phyloP scores from a whole-genome alignment of 108 stramenopile genomes.

The Cylindrotheca fusiformis region DNA sequence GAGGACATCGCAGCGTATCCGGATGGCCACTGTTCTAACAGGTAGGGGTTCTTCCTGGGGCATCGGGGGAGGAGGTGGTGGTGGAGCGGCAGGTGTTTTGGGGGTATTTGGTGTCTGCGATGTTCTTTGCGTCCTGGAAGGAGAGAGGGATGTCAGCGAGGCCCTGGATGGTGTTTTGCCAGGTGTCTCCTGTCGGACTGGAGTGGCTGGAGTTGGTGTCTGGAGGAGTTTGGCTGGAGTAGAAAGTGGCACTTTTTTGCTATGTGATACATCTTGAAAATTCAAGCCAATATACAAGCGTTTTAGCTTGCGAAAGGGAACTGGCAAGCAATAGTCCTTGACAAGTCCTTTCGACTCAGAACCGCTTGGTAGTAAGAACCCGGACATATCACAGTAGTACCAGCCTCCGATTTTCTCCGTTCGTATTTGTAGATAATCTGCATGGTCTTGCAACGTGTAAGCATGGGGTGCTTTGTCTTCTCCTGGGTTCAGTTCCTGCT shows the following conservation, averaged over 20 bases:
- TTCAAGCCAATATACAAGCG: constrained; percentile 33
- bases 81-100: constrained; percentile 5
- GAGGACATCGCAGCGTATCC: constrained; percentile 87
- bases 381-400: constrained; percentile 34
- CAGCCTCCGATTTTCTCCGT: constrained; percentile 35
- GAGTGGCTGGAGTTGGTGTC: neutral
- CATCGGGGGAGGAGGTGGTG: neutral
- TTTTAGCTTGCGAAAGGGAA: constrained; percentile 36
- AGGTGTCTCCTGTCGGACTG: neutral
- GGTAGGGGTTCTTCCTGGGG: constrained; percentile 46
- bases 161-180: neutral
- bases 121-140: neutral
- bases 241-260: constrained; percentile 1
- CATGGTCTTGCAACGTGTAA: constrained; percentile 45
- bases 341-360: constrained; percentile 16
- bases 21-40: constrained; percentile 67
- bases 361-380: constrained; percentile 9
- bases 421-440: constrained; percentile 27
- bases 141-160: neutral
- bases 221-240: constrained; percentile 5
- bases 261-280: constrained; percentile 17
- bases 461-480: neutral
- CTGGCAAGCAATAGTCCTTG: constrained; percentile 36
- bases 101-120: neutral
- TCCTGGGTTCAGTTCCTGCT: constrained; percentile 2